Evolutionary conservation across 2,329 filamentous ascomycete species (phyloP).

Genomic region (Fusarium armeniacum): DNA sequence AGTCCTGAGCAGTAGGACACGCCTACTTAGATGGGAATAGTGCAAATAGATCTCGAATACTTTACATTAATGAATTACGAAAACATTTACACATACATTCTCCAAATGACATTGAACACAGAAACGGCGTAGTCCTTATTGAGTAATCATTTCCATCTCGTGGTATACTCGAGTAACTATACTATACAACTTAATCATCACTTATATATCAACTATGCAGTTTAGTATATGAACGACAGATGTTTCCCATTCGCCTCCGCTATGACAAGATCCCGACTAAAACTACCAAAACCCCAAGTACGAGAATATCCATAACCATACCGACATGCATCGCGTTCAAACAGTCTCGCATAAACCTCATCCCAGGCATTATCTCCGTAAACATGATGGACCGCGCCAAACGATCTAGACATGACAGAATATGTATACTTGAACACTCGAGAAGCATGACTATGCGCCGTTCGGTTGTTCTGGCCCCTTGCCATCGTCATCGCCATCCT

Average conservation of each 20-base stretch:
- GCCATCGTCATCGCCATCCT: constrained; percentile 41
- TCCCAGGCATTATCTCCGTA: constrained; percentile 45
- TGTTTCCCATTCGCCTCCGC: constrained; percentile 53
- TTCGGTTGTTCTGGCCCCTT: constrained; percentile 39
- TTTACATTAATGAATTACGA: constrained; percentile 27
- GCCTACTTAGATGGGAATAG: neutral
- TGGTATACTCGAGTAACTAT: neutral
- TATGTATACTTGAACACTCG: constrained; percentile 12
- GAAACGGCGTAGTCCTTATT: too few species aligned
- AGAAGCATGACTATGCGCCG: constrained; percentile 28
- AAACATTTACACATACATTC: neutral
- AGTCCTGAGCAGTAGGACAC: constrained; percentile 57
- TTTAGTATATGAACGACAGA: constrained; percentile 10
- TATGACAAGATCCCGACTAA: constrained; percentile 49
- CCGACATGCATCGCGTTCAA: constrained; percentile 35
- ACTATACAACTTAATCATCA: neutral
- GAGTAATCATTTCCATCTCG: neutral
- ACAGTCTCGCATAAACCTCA: constrained; percentile 34
- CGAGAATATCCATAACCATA: constrained; percentile 39
- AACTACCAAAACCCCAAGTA: constrained; percentile 40
- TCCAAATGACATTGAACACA: neutral
- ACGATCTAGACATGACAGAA: constrained; percentile 15
- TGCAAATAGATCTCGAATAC: constrained; percentile 1
- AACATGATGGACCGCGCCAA: constrained; percentile 15
- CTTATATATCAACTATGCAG: neutral